Evolutionary conservation across 2,329 filamentous ascomycete genomes (phyloP).

Genomic region (Calycina herbarum): DNA sequence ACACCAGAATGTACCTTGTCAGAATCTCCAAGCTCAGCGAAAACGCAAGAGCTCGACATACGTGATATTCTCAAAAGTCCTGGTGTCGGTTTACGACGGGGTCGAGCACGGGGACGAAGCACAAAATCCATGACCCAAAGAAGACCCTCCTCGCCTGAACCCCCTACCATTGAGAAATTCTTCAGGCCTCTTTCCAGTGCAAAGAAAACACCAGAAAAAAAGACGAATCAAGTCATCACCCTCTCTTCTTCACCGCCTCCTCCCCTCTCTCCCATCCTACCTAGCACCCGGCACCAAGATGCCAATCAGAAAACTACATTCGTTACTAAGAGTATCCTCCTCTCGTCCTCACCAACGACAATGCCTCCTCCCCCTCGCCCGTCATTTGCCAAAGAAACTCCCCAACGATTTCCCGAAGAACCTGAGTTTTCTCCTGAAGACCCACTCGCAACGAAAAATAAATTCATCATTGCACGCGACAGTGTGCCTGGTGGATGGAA

Average conservation of each 20-base stretch:
- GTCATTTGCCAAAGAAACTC: not conserved
- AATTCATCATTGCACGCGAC: conserved; percentile 36
- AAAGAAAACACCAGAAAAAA: not conserved
- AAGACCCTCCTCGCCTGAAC: not conserved
- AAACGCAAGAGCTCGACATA: not conserved
- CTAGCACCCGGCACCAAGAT: not conserved
- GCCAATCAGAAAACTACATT: not conserved
- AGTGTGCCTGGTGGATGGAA: conserved; percentile 40
- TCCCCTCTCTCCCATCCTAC: not conserved
- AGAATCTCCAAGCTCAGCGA: not conserved
- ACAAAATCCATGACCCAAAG: not conserved
- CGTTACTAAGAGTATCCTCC: not conserved
- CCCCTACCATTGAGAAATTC: conserved; percentile 3
- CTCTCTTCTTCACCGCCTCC: not conserved
- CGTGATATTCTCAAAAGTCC: not conserved
- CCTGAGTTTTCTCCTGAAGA: not conserved
- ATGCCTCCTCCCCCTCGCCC: not conserved
- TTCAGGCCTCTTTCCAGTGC: not conserved
- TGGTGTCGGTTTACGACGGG: not conserved
- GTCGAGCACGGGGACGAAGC: not conserved
- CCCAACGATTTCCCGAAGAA: not conserved
- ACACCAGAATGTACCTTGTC: not conserved
- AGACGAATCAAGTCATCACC: not conserved
- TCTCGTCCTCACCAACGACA: not conserved
- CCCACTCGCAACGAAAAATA: conserved; percentile 17